phyloP scores from a whole-genome alignment of 176 grass and related monocot genomes.

The Luzula sylvatica region DNA sequence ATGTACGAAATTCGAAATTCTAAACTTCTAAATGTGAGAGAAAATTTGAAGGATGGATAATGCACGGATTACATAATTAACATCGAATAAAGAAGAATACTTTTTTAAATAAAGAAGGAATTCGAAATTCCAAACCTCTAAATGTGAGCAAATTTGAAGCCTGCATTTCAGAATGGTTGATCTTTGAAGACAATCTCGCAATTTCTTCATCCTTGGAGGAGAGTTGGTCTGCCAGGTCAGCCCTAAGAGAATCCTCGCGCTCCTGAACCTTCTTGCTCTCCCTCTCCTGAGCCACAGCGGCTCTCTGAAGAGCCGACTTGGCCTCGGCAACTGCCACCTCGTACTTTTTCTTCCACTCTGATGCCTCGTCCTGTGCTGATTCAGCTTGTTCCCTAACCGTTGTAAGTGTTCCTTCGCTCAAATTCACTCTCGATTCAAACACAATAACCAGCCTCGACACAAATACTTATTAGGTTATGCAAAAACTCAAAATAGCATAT shows the following conservation, averaged over 20 bases:
- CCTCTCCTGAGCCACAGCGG: constrained; percentile 83
- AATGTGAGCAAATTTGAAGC: constrained; percentile 48
- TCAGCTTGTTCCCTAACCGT: constrained; percentile 83
- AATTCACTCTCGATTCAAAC: constrained; percentile 67
- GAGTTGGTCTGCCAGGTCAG: constrained; percentile 63
- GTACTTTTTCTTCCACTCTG: constrained; percentile 94
- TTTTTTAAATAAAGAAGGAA: not conserved
- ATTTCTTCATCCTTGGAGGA: constrained; percentile 93
- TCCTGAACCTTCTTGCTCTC: constrained; percentile 87
- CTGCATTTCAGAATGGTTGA: constrained; percentile 68
- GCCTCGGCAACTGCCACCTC: constrained; percentile 63
- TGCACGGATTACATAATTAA: too few species aligned
- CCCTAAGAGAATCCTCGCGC: constrained; percentile 77
- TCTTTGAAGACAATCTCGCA: constrained; percentile 49
- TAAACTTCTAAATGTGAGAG: constrained; percentile 65
- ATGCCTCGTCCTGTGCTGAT: constrained; percentile 90
- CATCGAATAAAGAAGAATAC: too few species aligned
- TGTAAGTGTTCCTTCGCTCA: constrained; percentile 77
- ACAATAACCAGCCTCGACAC: too few species aligned
- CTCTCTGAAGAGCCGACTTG: constrained; percentile 80
- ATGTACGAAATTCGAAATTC: not conserved
- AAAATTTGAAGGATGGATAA: constrained; percentile 54
- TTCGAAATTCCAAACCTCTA: constrained; percentile 46
- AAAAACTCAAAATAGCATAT: too few species aligned
- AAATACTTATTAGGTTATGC: too few species aligned